Evolutionary conservation across 108 stramenopile species (phyloP).

Genomic region (Mayamaea pseudoterrestris): DNA sequence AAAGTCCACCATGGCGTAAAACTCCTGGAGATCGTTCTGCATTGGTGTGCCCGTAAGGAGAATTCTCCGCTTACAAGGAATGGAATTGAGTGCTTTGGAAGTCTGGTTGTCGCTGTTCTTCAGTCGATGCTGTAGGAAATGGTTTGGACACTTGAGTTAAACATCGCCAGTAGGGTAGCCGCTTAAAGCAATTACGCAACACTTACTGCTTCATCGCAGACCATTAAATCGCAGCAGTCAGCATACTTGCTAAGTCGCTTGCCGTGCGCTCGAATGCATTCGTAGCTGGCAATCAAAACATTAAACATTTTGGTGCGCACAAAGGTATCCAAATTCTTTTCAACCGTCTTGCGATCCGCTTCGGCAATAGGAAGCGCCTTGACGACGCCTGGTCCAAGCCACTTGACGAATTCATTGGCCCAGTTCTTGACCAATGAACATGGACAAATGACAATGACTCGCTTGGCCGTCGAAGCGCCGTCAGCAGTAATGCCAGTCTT

Average conservation of each 20-base stretch:
- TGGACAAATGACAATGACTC: slow-evolving; percentile 91
- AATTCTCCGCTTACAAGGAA: slow-evolving; percentile 83
- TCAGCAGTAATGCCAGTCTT: slow-evolving; percentile 79
- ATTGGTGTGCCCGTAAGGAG: slow-evolving; percentile 93
- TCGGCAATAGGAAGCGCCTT: slow-evolving; percentile 80
- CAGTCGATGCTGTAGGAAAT: slow-evolving; percentile 93
- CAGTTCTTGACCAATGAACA: slow-evolving; percentile 97
- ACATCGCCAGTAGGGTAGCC: too few species aligned
- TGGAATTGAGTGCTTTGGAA: slow-evolving; percentile 62
- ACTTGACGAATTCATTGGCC: slow-evolving; percentile 97
- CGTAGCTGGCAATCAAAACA: slow-evolving; percentile 88
- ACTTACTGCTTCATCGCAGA: slow-evolving; percentile 99
- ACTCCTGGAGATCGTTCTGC: slow-evolving; percentile 93
- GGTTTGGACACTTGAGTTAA: too few species aligned
- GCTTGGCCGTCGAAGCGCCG: slow-evolving; percentile 73
- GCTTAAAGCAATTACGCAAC: too few species aligned
- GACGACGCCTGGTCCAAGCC: slow-evolving; percentile 78
- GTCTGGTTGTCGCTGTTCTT: slow-evolving; percentile 97
- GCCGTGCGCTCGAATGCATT: slow-evolving; percentile 89
- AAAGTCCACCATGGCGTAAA: slow-evolving; percentile 97
- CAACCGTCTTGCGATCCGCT: slow-evolving; percentile 68
- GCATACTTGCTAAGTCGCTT: slow-evolving; percentile 54
- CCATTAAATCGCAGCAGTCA: slow-evolving; percentile 86
- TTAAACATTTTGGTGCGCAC: slow-evolving; percentile 68
- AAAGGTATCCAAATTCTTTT: slow-evolving; percentile 75